A percentile compares a stretch with the other conserved stretches of the same genome.
Conservation (phyloP, 345 rosid genomes). For the Dipteronia dyeriana region DNA sequence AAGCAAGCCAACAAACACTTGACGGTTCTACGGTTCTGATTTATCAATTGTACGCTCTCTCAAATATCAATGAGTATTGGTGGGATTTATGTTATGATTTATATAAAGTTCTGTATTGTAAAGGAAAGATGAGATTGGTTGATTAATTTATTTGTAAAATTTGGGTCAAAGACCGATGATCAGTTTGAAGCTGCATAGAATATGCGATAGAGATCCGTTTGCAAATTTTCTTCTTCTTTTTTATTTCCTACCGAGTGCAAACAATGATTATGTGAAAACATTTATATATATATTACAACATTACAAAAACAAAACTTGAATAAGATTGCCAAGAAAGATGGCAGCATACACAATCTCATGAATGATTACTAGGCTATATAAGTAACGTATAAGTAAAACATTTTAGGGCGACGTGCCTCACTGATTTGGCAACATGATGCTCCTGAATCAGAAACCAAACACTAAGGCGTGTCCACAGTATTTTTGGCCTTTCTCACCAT, state of each 20-base stretch:
- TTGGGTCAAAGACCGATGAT: no score
- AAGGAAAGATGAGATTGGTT: no score
- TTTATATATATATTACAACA: not conserved
- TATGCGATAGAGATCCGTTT: no score
- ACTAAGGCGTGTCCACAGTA: slow-evolving; percentile 18
- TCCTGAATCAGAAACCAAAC: not conserved
- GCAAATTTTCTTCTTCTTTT: not conserved
- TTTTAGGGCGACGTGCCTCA: not conserved
- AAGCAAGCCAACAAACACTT: no score
- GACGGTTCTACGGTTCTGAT: no score
- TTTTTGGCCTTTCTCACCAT: slow-evolving; percentile 65
- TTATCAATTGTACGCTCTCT: no score
- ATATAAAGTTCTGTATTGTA: no score
- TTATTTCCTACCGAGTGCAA: not conserved
- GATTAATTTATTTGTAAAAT: no score
- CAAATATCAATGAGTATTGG: no score
- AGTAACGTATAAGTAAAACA: not conserved
- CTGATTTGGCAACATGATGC: not conserved
- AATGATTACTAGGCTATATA: not conserved
- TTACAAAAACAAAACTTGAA: slow-evolving; percentile 4
- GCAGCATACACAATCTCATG: not conserved
- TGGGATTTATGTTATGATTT: no score
- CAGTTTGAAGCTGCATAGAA: no score
- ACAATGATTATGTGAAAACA: not conserved
- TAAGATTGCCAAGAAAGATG: not conserved